Base-by-base conservation (phyloP, 2,329 filamentous ascomycete genomes). In the Polychaeton citri region DNA sequence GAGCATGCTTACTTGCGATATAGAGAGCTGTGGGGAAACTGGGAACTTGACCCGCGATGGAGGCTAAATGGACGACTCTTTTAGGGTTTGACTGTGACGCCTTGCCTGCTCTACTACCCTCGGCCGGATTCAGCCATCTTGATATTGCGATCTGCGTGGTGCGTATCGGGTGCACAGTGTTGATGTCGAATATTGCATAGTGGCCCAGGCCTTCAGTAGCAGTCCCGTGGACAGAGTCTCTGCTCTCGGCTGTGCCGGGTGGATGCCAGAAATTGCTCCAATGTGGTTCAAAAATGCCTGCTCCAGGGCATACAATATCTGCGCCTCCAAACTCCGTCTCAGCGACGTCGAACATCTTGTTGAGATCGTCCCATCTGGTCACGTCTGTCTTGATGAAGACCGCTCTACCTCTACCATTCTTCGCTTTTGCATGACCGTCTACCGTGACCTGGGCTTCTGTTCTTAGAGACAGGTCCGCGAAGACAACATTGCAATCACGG, bases 251-350 rank as follows among this genome's bases (percentile, higher is more conserved):
- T 0, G 45, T 50, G 9, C 64, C 64, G 0, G 65, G 65, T 0
- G 64, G 64, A 37, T 63, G 54, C 64, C 64, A 68, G 51, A 68
- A 68, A 47, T 65, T 67, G 37, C 50, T 57, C 52, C 58, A 65
- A 36, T 60, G 52, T 0, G 64, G 64, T 36, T 69, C 66, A 51
- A 59, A 69, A 18, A 69, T 43, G 10, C 52, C 45, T 10, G 62
- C 62, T 13, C 62, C 61, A 2, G 62, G 61, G 35, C 60, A 60
- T 6, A 65, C 59, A 30, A 69, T 60, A 38, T 69, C 65, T 3
- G 61, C 46, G 15, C 46, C 49, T 3, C 65, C 65, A 37, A 72
- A 71, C 35, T 66, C 58, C 32, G 54, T 49, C 38, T 64, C 59
- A 3, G 68, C 66, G 9, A 64, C 58, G 20, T 62, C 52, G 42